These are phyloP conservation scores for Papiliotrema nemorosa DNA, from an alignment of 1,284 basidiomycete genomes.

Conservation along the genomic window DNA sequence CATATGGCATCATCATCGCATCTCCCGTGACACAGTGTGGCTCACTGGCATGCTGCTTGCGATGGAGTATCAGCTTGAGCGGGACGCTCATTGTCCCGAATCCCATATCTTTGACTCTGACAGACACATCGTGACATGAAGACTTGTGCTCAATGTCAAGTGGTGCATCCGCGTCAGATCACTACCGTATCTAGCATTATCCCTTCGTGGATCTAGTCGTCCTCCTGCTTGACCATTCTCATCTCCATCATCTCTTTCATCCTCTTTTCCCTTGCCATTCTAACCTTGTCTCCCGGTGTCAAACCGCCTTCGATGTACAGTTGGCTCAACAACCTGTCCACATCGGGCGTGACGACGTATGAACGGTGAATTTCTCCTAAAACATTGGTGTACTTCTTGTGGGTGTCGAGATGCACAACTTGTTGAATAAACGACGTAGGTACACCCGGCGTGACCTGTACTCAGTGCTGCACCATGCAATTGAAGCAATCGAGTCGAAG, in stretches of 20 bases:
- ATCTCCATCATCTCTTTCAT: constrained; percentile 52
- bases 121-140: no score
- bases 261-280: constrained; percentile 23
- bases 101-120: no score
- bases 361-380: constrained; percentile 81
- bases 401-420: constrained; percentile 70
- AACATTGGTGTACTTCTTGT: constrained; percentile 58
- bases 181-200: no score
- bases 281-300: constrained; percentile 46
- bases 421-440: constrained; percentile 88
- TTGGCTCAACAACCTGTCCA: constrained; percentile 70
- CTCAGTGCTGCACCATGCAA: neutral
- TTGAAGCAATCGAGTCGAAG: no score
- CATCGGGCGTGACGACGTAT: constrained; percentile 80
- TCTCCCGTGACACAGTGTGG: no score
- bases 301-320: constrained; percentile 55
- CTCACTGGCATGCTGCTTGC: no score
- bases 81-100: no score
- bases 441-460: constrained; percentile 74
- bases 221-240: constrained; percentile 61
- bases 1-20: no score
- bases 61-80: no score
- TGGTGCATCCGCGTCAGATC: no score
- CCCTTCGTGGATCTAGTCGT: no score
- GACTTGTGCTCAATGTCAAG: no score